Percentiles rank a stretch among this genome's conserved stretches.
These are phyloP conservation scores for Chenopodium quinoa DNA, from an alignment of 148 eudicot genomes.

Conservation along the genomic window DNA sequence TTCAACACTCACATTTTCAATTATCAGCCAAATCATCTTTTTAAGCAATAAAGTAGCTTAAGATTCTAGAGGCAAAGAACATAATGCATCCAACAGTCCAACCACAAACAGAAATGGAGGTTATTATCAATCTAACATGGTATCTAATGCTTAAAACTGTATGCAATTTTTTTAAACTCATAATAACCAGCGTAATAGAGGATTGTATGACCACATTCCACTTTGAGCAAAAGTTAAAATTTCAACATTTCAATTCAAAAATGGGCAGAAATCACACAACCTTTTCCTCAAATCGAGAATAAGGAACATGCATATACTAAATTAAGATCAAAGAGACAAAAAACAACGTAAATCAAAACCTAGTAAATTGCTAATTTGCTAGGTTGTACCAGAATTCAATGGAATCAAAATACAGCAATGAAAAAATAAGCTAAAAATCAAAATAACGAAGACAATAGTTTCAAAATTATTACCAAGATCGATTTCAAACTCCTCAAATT, in stretches of 20 bases:
- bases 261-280: not conserved
- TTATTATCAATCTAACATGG: not conserved
- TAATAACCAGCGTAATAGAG: not conserved
- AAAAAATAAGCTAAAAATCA: not conserved
- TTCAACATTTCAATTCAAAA: not conserved
- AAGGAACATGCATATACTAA: not conserved
- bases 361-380: not conserved
- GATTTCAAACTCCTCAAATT: slow-evolving; percentile 81
- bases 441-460: not conserved
- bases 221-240: not conserved
- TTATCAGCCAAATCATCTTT: not conserved
- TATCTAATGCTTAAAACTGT: not conserved
- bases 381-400: too few relatives aligned
- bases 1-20: not conserved
- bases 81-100: not conserved
- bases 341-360: not conserved
- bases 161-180: not conserved
- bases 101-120: not conserved
- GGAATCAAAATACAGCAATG: not conserved
- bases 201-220: not conserved
- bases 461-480: slow-evolving; percentile 41
- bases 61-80: not conserved
- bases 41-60: not conserved
- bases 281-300: not conserved
- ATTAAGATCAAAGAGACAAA: not conserved